Percentiles rank a stretch among this genome's conserved stretches.
phyloP scores from a whole-genome alignment of 805 yeast genomes.

The Candida endomychidarum region DNA sequence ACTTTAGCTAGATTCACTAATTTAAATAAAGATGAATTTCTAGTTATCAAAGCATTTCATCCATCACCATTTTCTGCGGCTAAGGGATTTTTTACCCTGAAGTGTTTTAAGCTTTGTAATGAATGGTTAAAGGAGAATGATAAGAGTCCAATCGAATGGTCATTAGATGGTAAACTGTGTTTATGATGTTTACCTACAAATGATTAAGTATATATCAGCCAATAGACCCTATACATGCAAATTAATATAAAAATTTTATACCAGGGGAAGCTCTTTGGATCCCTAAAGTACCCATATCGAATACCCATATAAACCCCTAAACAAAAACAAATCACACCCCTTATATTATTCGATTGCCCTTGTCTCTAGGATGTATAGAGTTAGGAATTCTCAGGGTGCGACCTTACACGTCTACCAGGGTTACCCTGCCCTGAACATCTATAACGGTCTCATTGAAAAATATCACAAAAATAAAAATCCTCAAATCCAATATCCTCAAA shows the following conservation, averaged over 20 bases:
- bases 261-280: no score
- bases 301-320: no score
- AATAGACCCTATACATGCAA: no score
- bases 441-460: constrained; percentile 7
- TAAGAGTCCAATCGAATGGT: constrained; percentile 65
- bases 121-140: constrained; percentile 62
- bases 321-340: no score
- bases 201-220: no score
- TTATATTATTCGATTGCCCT: no score
- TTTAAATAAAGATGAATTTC: constrained; percentile 32
- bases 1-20: constrained; percentile 44
- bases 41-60: constrained; percentile 75
- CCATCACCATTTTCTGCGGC: constrained; percentile 95
- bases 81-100: constrained; percentile 74
- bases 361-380: no score
- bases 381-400: constrained; percentile 4
- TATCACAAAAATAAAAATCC: constrained; percentile 8
- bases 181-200: no score
- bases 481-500: constrained; percentile 7
- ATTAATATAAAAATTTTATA: no score
- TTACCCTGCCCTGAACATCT: constrained; percentile 8
- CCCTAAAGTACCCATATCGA: no score
- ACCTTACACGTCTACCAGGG: constrained; percentile 2
- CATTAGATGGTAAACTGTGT: constrained; percentile 15
- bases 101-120: constrained; percentile 74